Conservation (phyloP, 164 flowering plant species). For the Saururus chinensis region DNA sequence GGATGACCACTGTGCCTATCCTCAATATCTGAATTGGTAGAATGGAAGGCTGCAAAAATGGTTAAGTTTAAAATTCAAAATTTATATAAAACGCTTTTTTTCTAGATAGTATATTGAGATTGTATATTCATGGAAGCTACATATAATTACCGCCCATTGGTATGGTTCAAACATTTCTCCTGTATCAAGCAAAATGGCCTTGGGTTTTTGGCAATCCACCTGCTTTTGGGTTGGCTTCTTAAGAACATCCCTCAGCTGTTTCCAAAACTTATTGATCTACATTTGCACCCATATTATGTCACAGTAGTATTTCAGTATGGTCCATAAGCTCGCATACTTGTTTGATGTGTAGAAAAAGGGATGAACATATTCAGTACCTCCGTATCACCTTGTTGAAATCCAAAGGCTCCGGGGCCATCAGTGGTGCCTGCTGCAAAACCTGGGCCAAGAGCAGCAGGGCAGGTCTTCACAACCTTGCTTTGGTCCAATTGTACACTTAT, state of each 20-base stretch:
- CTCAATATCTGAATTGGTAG: constrained; percentile 62
- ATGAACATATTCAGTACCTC: constrained; percentile 20
- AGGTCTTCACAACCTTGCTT: constrained; percentile 32
- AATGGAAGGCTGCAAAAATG: constrained; percentile 43
- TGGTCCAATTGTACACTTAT: constrained; percentile 31
- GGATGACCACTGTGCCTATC: constrained; percentile 46
- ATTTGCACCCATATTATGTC: background rate
- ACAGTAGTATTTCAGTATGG: no score
- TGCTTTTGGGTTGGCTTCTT: constrained; percentile 42
- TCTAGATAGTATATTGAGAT: background rate
- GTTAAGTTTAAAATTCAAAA: no score
- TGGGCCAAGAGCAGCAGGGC: constrained; percentile 60
- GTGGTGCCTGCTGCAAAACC: constrained; percentile 73
- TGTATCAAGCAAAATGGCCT: constrained; percentile 34
- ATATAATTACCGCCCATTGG: constrained; percentile 50
- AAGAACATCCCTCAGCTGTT: constrained; percentile 24
- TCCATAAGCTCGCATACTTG: no score
- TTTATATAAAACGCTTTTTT: background rate
- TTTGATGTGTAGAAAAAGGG: background rate
- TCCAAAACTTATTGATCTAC: constrained; percentile 42
- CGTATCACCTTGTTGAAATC: constrained; percentile 57
- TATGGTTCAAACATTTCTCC: constrained; percentile 65
- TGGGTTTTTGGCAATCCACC: constrained; percentile 47
- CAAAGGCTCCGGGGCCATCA: constrained; percentile 54
- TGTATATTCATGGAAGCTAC: background rate